A percentile compares a stretch with the other conserved stretches of the same genome.
These are phyloP conservation scores for Thelephora ganbajun DNA, from an alignment of 768 basidiomycete genomes.

Conservation along the genomic window DNA sequence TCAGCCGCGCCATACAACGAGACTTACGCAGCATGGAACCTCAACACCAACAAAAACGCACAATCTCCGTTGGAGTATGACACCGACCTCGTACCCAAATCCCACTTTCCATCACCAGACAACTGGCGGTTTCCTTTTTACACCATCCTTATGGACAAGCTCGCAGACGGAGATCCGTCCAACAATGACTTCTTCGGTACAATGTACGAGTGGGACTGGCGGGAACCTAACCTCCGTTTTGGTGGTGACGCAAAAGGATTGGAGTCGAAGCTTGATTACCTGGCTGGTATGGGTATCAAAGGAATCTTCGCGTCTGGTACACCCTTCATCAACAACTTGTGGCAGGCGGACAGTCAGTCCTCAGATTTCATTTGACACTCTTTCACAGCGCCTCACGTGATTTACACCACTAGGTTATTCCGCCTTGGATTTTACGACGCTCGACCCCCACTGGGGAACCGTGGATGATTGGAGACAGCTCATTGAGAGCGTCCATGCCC, in stretches of 20 bases:
- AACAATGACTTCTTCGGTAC: conserved; percentile 86
- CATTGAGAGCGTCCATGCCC: conserved; percentile 64
- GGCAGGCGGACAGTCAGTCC: conserved; percentile 86
- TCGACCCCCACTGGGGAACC: conserved; percentile 90
- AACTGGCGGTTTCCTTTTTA: conserved; percentile 88
- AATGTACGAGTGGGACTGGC: conserved; percentile 69
- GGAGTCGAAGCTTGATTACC: conserved; percentile 63
- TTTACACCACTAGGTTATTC: conserved; percentile 58
- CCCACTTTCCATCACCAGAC: conserved; percentile 62
- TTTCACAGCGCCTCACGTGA: conserved; percentile 3
- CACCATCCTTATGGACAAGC: conserved; percentile 82
- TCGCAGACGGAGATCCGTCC: conserved; percentile 81
- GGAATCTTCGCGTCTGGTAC: conserved; percentile 89
- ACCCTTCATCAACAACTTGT: conserved; percentile 89
- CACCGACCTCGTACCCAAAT: conserved; percentile 35
- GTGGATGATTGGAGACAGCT: conserved; percentile 64
- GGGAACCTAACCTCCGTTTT: conserved; percentile 79
- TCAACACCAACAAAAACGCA: conserved; percentile 68
- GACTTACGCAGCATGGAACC: conserved; percentile 57
- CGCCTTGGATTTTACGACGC: conserved; percentile 76
- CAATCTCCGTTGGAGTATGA: conserved; percentile 51
- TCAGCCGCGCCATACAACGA: conserved; percentile 53
- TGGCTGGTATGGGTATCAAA: conserved; percentile 77
- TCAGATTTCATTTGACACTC: not conserved
- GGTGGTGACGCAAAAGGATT: conserved; percentile 85